phyloP scores from a whole-genome alignment of 805 yeast species.

The Schwanniomyces occidentalis region DNA sequence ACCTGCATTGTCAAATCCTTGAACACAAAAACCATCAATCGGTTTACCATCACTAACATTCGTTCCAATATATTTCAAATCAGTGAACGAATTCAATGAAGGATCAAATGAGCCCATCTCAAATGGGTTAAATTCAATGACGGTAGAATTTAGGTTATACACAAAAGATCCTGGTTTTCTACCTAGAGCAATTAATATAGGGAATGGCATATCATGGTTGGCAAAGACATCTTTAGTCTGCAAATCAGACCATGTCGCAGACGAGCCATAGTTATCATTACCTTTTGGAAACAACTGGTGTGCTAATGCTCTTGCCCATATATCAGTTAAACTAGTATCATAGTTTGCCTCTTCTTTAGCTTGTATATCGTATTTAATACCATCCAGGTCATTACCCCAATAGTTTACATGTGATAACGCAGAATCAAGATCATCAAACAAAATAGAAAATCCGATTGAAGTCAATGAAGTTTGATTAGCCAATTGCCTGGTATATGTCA shows the following conservation, averaged over 20 bases:
- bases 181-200: slow-evolving; percentile 36
- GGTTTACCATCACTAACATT: slow-evolving; percentile 32
- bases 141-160: slow-evolving; percentile 36
- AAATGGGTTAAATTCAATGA: slow-evolving; percentile 41
- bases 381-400: slow-evolving; percentile 36
- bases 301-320: slow-evolving; percentile 77
- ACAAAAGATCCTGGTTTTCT: slow-evolving; percentile 31
- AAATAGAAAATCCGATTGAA: slow-evolving; percentile 20
- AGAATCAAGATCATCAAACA: slow-evolving; percentile 21
- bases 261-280: slow-evolving; percentile 21
- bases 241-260: slow-evolving; percentile 35
- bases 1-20: slow-evolving; percentile 42
- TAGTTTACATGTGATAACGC: slow-evolving; percentile 30
- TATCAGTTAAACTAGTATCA: slow-evolving; percentile 66
- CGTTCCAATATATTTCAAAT: slow-evolving; percentile 38
- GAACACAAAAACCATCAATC: slow-evolving; percentile 22
- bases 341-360: slow-evolving; percentile 58
- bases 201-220: slow-evolving; percentile 43
- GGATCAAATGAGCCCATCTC: slow-evolving; percentile 45
- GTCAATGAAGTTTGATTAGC: slow-evolving; percentile 22
- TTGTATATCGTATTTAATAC: slow-evolving; percentile 52
- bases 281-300: slow-evolving; percentile 54
- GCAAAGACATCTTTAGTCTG: slow-evolving; percentile 24
- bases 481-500: slow-evolving; percentile 28
- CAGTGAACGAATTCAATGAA: slow-evolving; percentile 38